Evolutionary conservation across 1,139 yeast species (phyloP), one percentile per base, ranked within the genome.

Genomic region (Suhomyces chickasaworum): DNA sequence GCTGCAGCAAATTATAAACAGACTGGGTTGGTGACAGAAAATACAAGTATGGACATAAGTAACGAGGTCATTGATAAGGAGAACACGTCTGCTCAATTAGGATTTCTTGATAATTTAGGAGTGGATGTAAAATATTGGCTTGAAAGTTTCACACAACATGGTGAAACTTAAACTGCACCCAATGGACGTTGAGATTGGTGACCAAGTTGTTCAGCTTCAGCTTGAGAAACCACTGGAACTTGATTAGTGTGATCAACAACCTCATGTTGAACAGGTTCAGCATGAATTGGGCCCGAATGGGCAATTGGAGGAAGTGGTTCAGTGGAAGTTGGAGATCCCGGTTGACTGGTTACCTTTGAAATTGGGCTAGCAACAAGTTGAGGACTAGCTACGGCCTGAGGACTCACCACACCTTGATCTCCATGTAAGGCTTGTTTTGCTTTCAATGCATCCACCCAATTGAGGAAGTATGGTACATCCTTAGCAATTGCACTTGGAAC

Each of bases 401-500:
- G 17, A 10, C 29, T 36, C 17, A 32, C 35, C 5, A 39, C 27
- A 16, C 20, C 43, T n/a, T 41, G 46, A 16, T 17, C 33, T 8
- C 33, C 35, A 6, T 42, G 52, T 13, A 52, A 48, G 9, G 44
- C 41, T 3, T 45, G 44, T n/a, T 40, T 52, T 17, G 48, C 21
- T 21, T 43, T 47, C 39, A 51, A 39, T 3, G 45, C 43, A 20
- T 53, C 55, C 10, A 51, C 66, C 83, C 86, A 84, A 21, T 72
- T 64, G 46, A 83, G 60, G 54, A 83, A 83, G 39, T 75, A 70
- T 0, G 89, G 89, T 1, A 86, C 89, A 57, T 86, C 95, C 45
- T 78, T 77, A 1, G 84, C 80, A 31, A 86, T 78, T 10, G 82
- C 84, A 16, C 73, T 71, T 2, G 82, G 77, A 45, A 85, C 75